Percentiles rank a stretch among this genome's conserved stretches.
Evolutionary conservation across 441 rosid genomes (phyloP).

Genomic region (Eutrema salsugineum): DNA sequence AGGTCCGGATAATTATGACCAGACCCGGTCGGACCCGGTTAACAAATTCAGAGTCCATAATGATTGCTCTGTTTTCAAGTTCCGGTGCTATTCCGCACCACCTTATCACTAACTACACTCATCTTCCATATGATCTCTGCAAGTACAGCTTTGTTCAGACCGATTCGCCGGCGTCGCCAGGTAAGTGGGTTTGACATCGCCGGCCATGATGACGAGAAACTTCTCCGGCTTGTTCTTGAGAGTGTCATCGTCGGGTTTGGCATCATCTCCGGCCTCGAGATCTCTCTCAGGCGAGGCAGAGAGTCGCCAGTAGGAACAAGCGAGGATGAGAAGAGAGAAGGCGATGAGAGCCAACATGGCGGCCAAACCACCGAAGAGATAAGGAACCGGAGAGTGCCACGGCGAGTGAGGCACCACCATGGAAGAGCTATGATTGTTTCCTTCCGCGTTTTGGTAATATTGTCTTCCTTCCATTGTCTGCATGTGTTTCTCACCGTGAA

Average conservation of each 20-base stretch:
- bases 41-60: neutral
- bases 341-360: slow-evolving; percentile 89
- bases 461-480: slow-evolving; percentile 43
- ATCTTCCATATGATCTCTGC: slow-evolving; percentile 21
- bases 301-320: slow-evolving; percentile 84
- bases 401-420: slow-evolving; percentile 44
- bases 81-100: slow-evolving; percentile 9
- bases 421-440: slow-evolving; percentile 2
- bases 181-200: slow-evolving; percentile 64
- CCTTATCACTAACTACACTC: slow-evolving; percentile 17
- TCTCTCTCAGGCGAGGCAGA: slow-evolving; percentile 47
- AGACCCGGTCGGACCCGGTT: neutral
- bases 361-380: slow-evolving; percentile 85
- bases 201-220: slow-evolving; percentile 88
- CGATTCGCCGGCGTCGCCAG: slow-evolving; percentile 59
- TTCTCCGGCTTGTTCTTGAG: slow-evolving; percentile 35
- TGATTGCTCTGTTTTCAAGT: neutral
- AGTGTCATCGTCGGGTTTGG: slow-evolving; percentile 22
- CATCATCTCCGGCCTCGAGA: slow-evolving; percentile 50
- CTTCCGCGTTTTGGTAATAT: slow-evolving; percentile 18
- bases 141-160: slow-evolving; percentile 38
- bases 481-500: neutral
- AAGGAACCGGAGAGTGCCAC: slow-evolving; percentile 94
- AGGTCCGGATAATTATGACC: neutral
- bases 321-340: slow-evolving; percentile 76